These are phyloP conservation scores for Dictyostelium purpureum DNA, from an alignment of 78 protist species.

Conservation along the genomic window DNA sequence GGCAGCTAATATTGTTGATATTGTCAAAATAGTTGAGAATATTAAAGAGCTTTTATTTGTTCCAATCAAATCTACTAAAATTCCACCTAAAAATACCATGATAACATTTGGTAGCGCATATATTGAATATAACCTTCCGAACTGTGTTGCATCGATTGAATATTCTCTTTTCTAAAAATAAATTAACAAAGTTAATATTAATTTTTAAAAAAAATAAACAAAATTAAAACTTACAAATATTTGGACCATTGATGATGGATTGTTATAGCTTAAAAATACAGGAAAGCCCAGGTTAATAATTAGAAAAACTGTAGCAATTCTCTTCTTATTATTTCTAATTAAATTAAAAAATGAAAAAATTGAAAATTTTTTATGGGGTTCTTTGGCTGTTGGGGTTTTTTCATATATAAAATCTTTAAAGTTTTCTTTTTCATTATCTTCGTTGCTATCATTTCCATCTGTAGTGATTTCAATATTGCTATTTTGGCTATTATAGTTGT, in stretches of 20 bases:
- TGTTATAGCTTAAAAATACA: conserved; percentile 33
- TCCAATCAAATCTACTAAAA: conserved; percentile 55
- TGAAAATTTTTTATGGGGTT: background rate
- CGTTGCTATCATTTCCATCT: background rate
- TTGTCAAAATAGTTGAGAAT: background rate
- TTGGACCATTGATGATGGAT: conserved; percentile 47
- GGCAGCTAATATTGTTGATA: conserved; percentile 18
- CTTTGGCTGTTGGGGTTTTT: background rate
- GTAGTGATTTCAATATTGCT: background rate
- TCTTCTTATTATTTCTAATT: background rate
- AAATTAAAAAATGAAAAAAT: background rate
- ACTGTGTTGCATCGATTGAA: conserved; percentile 10
- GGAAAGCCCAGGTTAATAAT: conserved; percentile 44
- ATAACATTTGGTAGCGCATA: conserved; percentile 63
- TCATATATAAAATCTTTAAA: background rate
- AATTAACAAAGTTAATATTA: background rate
- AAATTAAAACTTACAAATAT: background rate
- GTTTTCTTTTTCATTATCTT: background rate
- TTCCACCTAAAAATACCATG: conserved; percentile 64
- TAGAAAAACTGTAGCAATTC: background rate
- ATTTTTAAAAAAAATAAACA: background rate
- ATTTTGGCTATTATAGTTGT: background rate
- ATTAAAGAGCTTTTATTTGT: conserved; percentile 37
- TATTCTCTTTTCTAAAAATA: background rate
- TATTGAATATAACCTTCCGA: conserved; percentile 1